Evolutionary conservation across 441 rosid genomes (phyloP).

Genomic region (Metrosideros polymorpha): DNA sequence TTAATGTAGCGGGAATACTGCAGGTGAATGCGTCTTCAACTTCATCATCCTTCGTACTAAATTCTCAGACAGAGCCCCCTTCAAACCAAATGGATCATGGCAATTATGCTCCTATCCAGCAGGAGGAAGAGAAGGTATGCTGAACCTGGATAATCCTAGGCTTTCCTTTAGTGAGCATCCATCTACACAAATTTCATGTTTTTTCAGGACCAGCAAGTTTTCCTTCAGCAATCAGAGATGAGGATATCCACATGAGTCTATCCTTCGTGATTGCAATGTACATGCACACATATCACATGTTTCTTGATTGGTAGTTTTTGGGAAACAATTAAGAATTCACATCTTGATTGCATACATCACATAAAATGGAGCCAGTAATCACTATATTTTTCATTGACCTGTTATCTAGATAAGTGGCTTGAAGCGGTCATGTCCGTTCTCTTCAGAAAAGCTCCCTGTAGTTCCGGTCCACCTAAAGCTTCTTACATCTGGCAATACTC

Average conservation of each 20-base stretch:
- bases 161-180: not conserved
- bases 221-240: not conserved
- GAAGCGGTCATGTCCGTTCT: not conserved
- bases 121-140: not conserved
- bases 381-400: not conserved
- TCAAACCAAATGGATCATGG: not conserved
- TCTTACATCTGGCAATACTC: not conserved
- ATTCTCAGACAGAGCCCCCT: not conserved
- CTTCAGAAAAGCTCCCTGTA: not conserved
- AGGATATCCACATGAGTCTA: not conserved
- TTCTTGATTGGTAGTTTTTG: not conserved
- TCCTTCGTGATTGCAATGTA: not conserved
- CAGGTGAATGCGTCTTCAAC: not conserved
- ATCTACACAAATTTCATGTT: not conserved
- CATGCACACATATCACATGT: not conserved
- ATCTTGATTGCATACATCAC: not conserved
- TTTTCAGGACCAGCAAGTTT: not conserved
- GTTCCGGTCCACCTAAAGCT: not conserved
- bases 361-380: not conserved
- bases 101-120: not conserved
- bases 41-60: not conserved
- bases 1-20: not conserved
- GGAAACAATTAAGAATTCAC: not conserved
- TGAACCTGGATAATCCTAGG: not conserved
- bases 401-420: not conserved